These are phyloP conservation scores for Wickerhamomyces queroliae DNA, from an alignment of 805 yeast genomes.

Conservation along the genomic window DNA sequence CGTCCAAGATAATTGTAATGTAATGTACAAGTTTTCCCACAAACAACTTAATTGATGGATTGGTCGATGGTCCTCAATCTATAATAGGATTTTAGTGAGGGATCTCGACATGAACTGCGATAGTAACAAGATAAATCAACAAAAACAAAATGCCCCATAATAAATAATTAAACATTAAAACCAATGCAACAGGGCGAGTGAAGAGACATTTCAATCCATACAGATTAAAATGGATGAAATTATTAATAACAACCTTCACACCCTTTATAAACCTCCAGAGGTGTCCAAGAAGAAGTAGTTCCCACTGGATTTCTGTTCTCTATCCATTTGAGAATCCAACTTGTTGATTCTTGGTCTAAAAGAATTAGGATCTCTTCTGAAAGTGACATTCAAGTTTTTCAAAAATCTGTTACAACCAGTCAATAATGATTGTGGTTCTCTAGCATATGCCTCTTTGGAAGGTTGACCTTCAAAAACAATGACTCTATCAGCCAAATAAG, in stretches of 20 bases:
- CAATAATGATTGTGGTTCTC: conserved; percentile 84
- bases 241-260: too few species aligned
- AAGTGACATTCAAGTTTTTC: conserved; percentile 95
- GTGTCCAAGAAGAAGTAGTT: conserved; percentile 94
- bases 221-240: background rate
- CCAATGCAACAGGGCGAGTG: conserved; percentile 6
- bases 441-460: conserved; percentile 78
- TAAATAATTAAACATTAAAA: conserved; percentile 11
- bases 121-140: conserved; percentile 12
- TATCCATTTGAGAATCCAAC: conserved; percentile 97
- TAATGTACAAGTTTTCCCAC: too few species aligned
- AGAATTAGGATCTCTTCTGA: conserved; percentile 98
- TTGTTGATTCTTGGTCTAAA: conserved; percentile 99
- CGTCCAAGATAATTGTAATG: too few species aligned
- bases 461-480: conserved; percentile 97
- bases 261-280: conserved; percentile 35
- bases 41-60: too few species aligned
- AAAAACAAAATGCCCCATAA: conserved; percentile 15
- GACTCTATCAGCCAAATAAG: conserved; percentile 97
- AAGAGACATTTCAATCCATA: background rate
- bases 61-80: too few species aligned
- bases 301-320: conserved; percentile 89
- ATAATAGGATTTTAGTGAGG: too few species aligned
- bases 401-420: conserved; percentile 97
- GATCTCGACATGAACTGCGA: too few species aligned